Evolutionary conservation across 495 filamentous ascomycete species (phyloP), one percentile per base, ranked within the genome.

Genomic region (Penicillium riverlandense): DNA sequence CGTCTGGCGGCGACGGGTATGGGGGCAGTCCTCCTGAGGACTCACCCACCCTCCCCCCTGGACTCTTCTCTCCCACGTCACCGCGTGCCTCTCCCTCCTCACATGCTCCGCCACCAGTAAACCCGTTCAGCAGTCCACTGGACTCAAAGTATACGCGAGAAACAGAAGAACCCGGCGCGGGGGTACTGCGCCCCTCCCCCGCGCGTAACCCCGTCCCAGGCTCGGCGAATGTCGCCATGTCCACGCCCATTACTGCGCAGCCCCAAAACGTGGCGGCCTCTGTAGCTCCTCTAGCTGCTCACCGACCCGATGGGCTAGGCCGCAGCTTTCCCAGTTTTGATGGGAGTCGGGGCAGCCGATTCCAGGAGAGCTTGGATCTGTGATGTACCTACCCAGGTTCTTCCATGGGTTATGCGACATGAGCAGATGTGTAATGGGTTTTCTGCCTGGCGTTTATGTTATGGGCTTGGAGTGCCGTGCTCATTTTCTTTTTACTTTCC

Each of bases 1-100:
- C 77, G 32, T 76, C 76, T 30, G 82, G 85, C 36, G 82, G 84
- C 13, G 81, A 88, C 58, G 84, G 84, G 4, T 88, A 81, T 53
- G 76, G 77, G 45, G 83, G 79, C 41, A 58, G 62, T 7, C 34
- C 65, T 3, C 59, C 54, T 35, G 59, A 48, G 36, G 42, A 59
- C 15, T 50, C 59, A 28, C 43, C 48, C 33, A 38, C 53, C 33
- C 13, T 54, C 44, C 52, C 57, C 12, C 54, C 22, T 22, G 22
- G 22, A 22, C 22, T 54, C 0, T 41, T 58, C 10, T 34, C 49
- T 29, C 47, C 54, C 9, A 41, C 42, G 7, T 52, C 57, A 6
- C 42, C 50, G 11, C 11, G 45, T 2, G 45, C 37, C n/a, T 57
- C 62, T 4, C 43, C 55, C 11, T 40, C 48, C 14, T 52, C 58